These are phyloP conservation scores for Spergularia azorica DNA, from an alignment of 179 eudicot genomes.

Conservation along the genomic window DNA sequence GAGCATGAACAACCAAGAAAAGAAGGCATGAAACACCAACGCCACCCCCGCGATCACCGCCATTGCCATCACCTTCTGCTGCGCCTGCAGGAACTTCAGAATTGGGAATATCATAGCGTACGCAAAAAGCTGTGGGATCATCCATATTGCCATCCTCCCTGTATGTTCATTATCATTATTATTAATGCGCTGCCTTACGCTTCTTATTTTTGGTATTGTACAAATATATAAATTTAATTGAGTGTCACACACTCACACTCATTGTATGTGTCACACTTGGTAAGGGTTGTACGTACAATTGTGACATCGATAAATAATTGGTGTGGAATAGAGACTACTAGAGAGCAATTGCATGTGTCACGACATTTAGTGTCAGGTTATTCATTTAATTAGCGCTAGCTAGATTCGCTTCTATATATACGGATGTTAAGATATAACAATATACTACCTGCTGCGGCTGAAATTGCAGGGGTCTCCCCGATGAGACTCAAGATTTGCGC, in stretches of 20 bases:
- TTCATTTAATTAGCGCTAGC: too few relatives aligned
- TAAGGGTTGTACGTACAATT: too few relatives aligned
- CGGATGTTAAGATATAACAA: not conserved
- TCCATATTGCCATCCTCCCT: slow-evolving; percentile 53
- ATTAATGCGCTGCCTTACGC: not conserved
- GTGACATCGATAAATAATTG: too few relatives aligned
- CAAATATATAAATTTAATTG: too few relatives aligned
- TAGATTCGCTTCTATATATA: too few relatives aligned
- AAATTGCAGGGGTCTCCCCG: slow-evolving; percentile 44
- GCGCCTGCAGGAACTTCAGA: slow-evolving; percentile 60
- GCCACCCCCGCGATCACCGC: slow-evolving; percentile 47
- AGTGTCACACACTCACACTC: too few relatives aligned
- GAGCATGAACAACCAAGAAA: slow-evolving; percentile 52
- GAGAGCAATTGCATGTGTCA: too few relatives aligned
- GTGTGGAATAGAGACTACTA: too few relatives aligned
- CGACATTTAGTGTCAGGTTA: too few relatives aligned
- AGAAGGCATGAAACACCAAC: slow-evolving; percentile 41
- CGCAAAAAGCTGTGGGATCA: slow-evolving; percentile 67
- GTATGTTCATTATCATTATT: not conserved
- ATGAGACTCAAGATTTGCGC: slow-evolving; percentile 42
- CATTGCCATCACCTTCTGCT: slow-evolving; percentile 66
- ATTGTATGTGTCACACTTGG: too few relatives aligned
- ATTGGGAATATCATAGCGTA: slow-evolving; percentile 59
- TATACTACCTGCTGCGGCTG: slow-evolving; percentile 43
- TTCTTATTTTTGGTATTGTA: too few relatives aligned